These are phyloP conservation scores for Boletus reticuloceps DNA, from an alignment of 768 basidiomycete genomes.

Conservation along the genomic window DNA sequence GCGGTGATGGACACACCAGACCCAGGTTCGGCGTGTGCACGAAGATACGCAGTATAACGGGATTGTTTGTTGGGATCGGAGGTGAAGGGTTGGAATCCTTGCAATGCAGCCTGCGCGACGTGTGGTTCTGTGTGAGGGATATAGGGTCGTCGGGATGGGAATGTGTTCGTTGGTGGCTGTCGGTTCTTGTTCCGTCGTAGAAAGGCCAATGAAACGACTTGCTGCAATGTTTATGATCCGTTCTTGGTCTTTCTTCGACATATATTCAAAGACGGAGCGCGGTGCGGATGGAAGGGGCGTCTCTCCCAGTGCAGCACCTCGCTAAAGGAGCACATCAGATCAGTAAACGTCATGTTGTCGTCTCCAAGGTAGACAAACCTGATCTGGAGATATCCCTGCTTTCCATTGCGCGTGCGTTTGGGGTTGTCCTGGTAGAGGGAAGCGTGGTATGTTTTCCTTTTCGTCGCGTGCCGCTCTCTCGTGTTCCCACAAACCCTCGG, in stretches of 20 bases:
- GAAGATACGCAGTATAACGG: slow-evolving; percentile 81
- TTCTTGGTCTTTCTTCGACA: slow-evolving; percentile 90
- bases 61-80: slow-evolving; percentile 75
- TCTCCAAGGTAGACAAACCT: slow-evolving; percentile 50
- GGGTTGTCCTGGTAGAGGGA: slow-evolving; percentile 21
- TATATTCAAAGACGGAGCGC: slow-evolving; percentile 89
- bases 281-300: slow-evolving; percentile 63
- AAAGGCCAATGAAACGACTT: slow-evolving; percentile 21
- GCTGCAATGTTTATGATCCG: slow-evolving; percentile 65
- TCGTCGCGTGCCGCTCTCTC: slow-evolving; percentile 36
- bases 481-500: slow-evolving; percentile 67
- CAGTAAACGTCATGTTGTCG: background rate
- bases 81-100: slow-evolving; percentile 88
- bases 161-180: slow-evolving; percentile 12
- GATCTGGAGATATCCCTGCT: slow-evolving; percentile 61
- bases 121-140: slow-evolving; percentile 70
- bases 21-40: slow-evolving; percentile 57
- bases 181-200: slow-evolving; percentile 21
- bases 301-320: slow-evolving; percentile 84
- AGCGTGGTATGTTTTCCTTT: slow-evolving; percentile 44
- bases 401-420: slow-evolving; percentile 52
- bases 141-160: slow-evolving; percentile 31
- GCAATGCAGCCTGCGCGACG: slow-evolving; percentile 81
- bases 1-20: slow-evolving; percentile 46
- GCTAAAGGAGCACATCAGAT: slow-evolving; percentile 43